These are phyloP conservation scores for Petunia hybrid DNA, from an alignment of 305 asterid genomes.

Conservation along the genomic window DNA sequence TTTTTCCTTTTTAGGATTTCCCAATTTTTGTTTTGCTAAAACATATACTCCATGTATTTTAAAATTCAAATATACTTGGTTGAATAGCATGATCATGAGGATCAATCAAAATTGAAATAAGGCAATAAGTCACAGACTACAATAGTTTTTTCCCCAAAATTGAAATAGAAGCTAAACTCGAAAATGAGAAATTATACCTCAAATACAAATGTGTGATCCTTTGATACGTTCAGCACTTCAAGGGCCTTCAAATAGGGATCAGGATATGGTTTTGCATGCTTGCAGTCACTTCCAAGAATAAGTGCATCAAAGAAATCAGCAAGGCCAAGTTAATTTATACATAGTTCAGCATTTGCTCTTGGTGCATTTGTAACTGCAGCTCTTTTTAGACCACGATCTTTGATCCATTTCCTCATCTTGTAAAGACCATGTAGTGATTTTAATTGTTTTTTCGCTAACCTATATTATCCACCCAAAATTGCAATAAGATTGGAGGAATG, in stretches of 20 bases:
- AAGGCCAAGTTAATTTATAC: slow-evolving; percentile 80
- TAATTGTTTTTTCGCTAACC: slow-evolving; percentile 75
- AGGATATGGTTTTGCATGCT: slow-evolving; percentile 83
- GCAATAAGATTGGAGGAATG: slow-evolving; percentile 18
- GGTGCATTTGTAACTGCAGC: slow-evolving; percentile 98
- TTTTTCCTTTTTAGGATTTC: no score
- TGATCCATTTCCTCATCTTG: slow-evolving; percentile 77
- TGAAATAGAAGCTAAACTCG: no score
- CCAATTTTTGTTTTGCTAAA: no score
- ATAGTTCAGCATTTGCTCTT: slow-evolving; percentile 76
- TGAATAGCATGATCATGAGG: no score
- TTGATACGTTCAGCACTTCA: slow-evolving; percentile 76
- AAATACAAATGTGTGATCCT: slow-evolving; percentile 80
- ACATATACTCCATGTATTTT: no score
- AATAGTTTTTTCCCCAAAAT: no score
- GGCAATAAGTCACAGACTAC: no score
- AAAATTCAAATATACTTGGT: no score
- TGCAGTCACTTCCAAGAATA: slow-evolving; percentile 84
- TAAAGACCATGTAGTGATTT: slow-evolving; percentile 69
- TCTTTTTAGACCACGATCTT: slow-evolving; percentile 82
- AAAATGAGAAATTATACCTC: slow-evolving; percentile 58
- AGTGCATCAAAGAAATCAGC: slow-evolving; percentile 74
- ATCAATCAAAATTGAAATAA: no score
- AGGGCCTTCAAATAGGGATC: slow-evolving; percentile 93
- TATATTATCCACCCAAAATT: slow-evolving; percentile 40